Conservation (phyloP, 179 eudicot species). For the Silene coronaria region DNA sequence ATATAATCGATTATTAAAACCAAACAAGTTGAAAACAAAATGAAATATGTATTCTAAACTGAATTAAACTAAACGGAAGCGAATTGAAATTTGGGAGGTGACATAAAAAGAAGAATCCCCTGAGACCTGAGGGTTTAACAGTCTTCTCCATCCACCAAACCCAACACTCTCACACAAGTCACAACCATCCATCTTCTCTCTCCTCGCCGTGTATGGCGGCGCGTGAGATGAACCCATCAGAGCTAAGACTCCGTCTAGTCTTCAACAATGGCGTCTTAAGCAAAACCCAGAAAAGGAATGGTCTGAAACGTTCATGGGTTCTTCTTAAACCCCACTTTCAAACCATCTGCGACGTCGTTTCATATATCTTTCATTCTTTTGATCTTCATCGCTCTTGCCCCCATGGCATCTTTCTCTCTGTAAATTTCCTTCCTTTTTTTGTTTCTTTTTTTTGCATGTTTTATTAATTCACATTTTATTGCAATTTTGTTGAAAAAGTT, state of each 20-base stretch:
- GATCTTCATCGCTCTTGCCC: conserved; percentile 65
- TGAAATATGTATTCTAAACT: no score
- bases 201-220: conserved; percentile 6
- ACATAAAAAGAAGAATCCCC: no score
- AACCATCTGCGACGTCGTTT: conserved; percentile 48
- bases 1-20: no score
- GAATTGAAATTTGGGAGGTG: no score
- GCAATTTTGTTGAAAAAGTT: not conserved
- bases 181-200: not conserved
- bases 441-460: conserved; percentile 23
- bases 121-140: not conserved
- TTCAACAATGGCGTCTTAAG: conserved; percentile 47
- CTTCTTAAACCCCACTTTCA: conserved; percentile 45
- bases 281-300: conserved; percentile 50
- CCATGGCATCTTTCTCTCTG: conserved; percentile 68
- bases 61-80: no score
- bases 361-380: conserved; percentile 46
- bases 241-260: conserved; percentile 41
- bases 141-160: not conserved
- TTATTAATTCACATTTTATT: conserved; percentile 4
- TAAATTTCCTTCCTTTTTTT: conserved; percentile 25
- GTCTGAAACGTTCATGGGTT: conserved; percentile 60
- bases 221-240: conserved; percentile 30
- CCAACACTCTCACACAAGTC: not conserved
- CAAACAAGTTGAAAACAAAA: no score